Evolutionary conservation across 176 grass and related monocot genomes (phyloP).

Genomic region (Triticum timopheevii): DNA sequence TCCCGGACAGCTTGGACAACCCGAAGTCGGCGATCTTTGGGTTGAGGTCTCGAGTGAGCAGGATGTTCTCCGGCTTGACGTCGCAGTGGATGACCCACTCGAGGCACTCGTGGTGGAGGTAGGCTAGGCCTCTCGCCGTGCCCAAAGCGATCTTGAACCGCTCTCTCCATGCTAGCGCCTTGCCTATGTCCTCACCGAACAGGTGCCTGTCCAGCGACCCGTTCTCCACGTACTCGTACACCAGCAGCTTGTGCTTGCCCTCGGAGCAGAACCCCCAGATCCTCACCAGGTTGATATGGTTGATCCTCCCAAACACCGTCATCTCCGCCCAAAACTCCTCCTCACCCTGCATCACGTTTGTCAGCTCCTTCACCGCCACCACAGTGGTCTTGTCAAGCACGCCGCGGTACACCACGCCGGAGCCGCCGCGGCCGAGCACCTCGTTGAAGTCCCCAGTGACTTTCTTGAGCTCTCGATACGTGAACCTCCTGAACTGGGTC

Average conservation of each 20-base stretch:
- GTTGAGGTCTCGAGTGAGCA: not conserved
- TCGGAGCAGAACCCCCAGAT: conserved; percentile 51
- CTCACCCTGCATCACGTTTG: conserved; percentile 19
- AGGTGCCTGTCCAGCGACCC: conserved; percentile 52
- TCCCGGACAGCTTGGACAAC: conserved; percentile 39
- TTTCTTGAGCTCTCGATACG: conserved; percentile 48
- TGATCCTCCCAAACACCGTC: not conserved
- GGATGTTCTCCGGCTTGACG: not conserved
- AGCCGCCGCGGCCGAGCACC: not conserved
- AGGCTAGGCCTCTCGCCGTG: conserved; percentile 23
- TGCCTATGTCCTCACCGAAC: not conserved
- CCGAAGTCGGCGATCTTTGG: not conserved
- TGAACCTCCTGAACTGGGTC: conserved; percentile 50
- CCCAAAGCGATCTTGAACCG: conserved; percentile 21
- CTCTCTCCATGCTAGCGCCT: conserved; percentile 31
- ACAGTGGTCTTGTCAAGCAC: conserved; percentile 39
- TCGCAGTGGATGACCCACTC: conserved; percentile 57
- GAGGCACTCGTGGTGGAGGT: conserved; percentile 58
- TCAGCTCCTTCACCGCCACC: conserved; percentile 56
- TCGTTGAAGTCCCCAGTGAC: conserved; percentile 17
- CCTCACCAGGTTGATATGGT: not conserved
- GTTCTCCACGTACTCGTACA: conserved; percentile 60
- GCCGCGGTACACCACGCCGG: not conserved
- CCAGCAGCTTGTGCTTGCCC: conserved; percentile 38
- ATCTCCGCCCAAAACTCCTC: not conserved